Base-by-base conservation (phyloP, 78 protist species). In the Dictyostelium capitatum region DNA sequence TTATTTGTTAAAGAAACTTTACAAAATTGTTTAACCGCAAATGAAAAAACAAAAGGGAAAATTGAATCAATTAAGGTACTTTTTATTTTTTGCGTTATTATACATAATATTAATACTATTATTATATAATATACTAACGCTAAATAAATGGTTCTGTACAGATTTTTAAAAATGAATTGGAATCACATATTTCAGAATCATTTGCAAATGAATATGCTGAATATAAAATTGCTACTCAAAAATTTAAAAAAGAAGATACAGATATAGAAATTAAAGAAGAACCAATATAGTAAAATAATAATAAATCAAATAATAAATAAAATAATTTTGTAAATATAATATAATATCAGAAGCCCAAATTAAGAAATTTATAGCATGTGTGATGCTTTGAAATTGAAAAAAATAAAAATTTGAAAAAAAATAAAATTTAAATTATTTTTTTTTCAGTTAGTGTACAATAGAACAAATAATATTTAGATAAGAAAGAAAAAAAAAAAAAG, bases 1-100 rank as follows among this genome's bases (percentile, higher is more conserved):
- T 47, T 87, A 48, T 87, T 77, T 50, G 92, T 87, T 20, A 87
- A 87, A 77, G 92, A 87, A 64, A 74, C 82, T 12, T 48, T 87
- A 51, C 92, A 87, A 54, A 87, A 87, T 64, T 87, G 92, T 77
- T 37, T 87, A 48, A 5, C 64, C 37, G 92, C 92, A 46, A 87
- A 87, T 37, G 92, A 87, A 41, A 74, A 80, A 77, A 77, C 92
- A 23, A 87, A 87, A 64, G 92, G 92, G 59, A 87, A 87, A 30
- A 77, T 87, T 10, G 84, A 87, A 87, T 87, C 92, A 23, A 87
- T 87, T 23, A 87, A 48, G 11, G 92, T 84, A 43, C 11, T 74
- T 84, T 17, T 75, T 23, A 20, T 15, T 5, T 43, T 20, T 43
- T 30, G 6, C 7, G 6, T 30, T 20, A 37, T 20, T 43, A 9